Evolutionary conservation across 805 yeast species (phyloP).

Genomic region (Wickerhamiella siamensis): DNA sequence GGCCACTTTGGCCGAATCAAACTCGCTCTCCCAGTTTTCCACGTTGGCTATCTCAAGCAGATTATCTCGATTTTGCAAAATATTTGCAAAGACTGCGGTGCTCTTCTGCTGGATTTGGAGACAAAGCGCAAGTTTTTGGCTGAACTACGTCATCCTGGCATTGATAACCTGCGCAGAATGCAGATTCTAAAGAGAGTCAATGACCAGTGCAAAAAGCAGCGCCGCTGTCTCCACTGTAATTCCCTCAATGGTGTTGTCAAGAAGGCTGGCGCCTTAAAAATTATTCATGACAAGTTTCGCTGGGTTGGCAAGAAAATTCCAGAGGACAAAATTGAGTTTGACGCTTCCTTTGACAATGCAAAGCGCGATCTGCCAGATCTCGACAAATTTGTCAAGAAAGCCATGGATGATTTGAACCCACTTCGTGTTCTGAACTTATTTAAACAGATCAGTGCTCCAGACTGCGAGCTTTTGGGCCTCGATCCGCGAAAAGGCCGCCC

Average conservation of each 20-base stretch:
- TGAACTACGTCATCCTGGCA: slow-evolving; percentile 77
- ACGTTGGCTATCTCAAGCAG: slow-evolving; percentile 91
- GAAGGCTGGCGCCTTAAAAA: slow-evolving; percentile 90
- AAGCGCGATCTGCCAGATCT: slow-evolving; percentile 69
- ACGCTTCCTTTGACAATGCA: slow-evolving; percentile 68
- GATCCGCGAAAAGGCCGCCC: slow-evolving; percentile 85
- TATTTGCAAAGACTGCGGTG: slow-evolving; percentile 80
- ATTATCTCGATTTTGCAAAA: slow-evolving; percentile 78
- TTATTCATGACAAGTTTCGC: slow-evolving; percentile 89
- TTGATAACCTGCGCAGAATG: slow-evolving; percentile 88
- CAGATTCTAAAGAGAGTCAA: slow-evolving; percentile 63
- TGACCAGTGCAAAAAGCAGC: slow-evolving; percentile 91
- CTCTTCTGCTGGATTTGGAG: slow-evolving; percentile 57
- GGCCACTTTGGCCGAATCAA: slow-evolving; percentile 97
- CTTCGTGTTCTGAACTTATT: slow-evolving; percentile 74
- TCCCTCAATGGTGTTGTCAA: slow-evolving; percentile 93
- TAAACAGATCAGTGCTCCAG: slow-evolving; percentile 71
- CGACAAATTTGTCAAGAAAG: slow-evolving; percentile 72
- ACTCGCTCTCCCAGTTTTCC: slow-evolving; percentile 90
- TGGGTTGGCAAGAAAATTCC: slow-evolving; percentile 86
- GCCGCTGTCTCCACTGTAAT: slow-evolving; percentile 78
- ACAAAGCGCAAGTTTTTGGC: slow-evolving; percentile 50
- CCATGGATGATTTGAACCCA: slow-evolving; percentile 89
- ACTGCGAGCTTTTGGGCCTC: slow-evolving; percentile 85
- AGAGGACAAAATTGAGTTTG: slow-evolving; percentile 77